A percentile compares a stretch with the other conserved stretches of the same genome.
Evolutionary conservation across 23 red algal species (phyloP).

Genomic region (Pyropia yezoensis): DNA sequence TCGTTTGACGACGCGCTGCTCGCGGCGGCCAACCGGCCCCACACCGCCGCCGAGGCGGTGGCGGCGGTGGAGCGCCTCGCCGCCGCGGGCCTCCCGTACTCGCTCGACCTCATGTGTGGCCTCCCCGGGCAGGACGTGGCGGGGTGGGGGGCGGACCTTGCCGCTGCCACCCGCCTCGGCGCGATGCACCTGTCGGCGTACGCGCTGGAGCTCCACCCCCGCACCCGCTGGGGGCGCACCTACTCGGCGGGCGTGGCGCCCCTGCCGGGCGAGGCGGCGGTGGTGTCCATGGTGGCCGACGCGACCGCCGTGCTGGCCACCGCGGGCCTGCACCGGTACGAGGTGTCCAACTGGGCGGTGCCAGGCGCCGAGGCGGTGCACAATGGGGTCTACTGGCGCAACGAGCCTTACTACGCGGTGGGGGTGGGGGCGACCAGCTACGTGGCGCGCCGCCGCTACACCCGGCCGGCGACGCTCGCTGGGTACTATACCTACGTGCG

Average conservation of each 20-base stretch:
- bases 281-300: slow-evolving; percentile 52
- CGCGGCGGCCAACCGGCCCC: slow-evolving; percentile 45
- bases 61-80: slow-evolving; percentile 37
- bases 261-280: slow-evolving; percentile 56
- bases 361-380: slow-evolving; percentile 8
- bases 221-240: slow-evolving; percentile 46
- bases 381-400: slow-evolving; percentile 86
- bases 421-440: slow-evolving; percentile 73
- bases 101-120: slow-evolving; percentile 84
- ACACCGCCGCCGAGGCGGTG: slow-evolving; percentile 45
- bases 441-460: too few relatives aligned
- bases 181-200: slow-evolving; percentile 86
- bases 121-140: slow-evolving; percentile 45
- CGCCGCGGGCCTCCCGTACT: slow-evolving; percentile 41
- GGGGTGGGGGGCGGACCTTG: slow-evolving; percentile 32
- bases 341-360: slow-evolving; percentile 69
- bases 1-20: slow-evolving; percentile 65
- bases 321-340: slow-evolving; percentile 72
- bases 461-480: too few relatives aligned
- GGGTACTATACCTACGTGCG: too few relatives aligned
- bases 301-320: slow-evolving; percentile 21
- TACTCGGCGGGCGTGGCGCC: slow-evolving; percentile 30
- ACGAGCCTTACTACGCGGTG: slow-evolving; percentile 72
- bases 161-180: slow-evolving; percentile 11
- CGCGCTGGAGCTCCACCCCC: slow-evolving; percentile 70